Conservation (phyloP, 768 basidiomycete species). For the Termitomyces sp. region DNA sequence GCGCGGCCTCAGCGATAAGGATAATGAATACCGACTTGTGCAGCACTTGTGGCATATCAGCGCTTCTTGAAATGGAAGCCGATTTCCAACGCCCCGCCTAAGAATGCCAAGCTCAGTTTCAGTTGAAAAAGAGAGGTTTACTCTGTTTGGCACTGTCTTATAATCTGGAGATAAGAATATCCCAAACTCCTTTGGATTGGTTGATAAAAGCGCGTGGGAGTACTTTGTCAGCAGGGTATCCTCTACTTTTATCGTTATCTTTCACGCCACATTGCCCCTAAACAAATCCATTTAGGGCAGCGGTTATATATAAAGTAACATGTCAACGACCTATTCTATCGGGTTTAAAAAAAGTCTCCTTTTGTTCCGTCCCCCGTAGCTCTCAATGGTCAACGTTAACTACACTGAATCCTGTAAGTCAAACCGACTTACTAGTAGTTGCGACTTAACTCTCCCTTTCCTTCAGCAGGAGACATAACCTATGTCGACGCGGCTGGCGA, state of each 20-base stretch:
- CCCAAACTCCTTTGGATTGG: slow-evolving; percentile 3
- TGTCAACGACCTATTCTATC: not conserved
- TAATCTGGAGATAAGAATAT: slow-evolving; percentile 1
- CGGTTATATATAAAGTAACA: slow-evolving; percentile 5
- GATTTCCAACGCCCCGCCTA: too few relatives aligned
- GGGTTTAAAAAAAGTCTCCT: not conserved
- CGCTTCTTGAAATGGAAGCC: too few relatives aligned
- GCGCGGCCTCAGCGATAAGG: too few relatives aligned
- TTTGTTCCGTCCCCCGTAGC: not conserved
- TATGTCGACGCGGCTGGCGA: slow-evolving; percentile 24
- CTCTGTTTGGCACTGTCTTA: not conserved
- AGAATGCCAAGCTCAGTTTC: not conserved
- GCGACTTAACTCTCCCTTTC: not conserved
- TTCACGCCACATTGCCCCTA: slow-evolving; percentile 8
- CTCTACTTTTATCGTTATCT: not conserved
- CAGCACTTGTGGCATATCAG: too few relatives aligned
- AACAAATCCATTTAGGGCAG: slow-evolving; percentile 1
- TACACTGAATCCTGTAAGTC: slow-evolving; percentile 22
- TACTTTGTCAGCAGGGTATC: slow-evolving; percentile 5
- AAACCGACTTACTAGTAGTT: not conserved
- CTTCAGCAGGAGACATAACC: slow-evolving; percentile 30
- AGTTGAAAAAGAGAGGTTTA: not conserved
- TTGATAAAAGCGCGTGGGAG: slow-evolving; percentile 9
- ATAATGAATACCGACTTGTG: too few relatives aligned
- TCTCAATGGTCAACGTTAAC: slow-evolving; percentile 26